A percentile compares a stretch with the other conserved stretches of the same genome.
Evolutionary conservation across 1,284 basidiomycete species (phyloP).

Genomic region (Tilletia horrida): DNA sequence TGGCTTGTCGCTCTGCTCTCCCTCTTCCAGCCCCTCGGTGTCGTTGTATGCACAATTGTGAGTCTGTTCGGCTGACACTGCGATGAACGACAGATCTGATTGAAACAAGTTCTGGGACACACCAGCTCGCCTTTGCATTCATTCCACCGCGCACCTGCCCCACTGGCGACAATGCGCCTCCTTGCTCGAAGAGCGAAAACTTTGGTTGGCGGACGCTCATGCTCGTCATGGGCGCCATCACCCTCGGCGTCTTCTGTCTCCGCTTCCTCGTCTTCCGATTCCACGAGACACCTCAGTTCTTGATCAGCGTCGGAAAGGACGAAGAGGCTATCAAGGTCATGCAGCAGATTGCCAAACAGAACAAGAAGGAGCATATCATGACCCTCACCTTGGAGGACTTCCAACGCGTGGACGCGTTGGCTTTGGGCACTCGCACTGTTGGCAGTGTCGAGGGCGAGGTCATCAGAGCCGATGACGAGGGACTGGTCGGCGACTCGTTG

Average conservation of each 20-base stretch:
- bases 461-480: constrained; percentile 25
- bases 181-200: constrained; percentile 37
- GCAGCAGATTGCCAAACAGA: constrained; percentile 36
- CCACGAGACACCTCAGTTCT: constrained; percentile 47
- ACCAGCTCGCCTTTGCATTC: constrained; percentile 42
- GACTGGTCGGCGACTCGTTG: neutral
- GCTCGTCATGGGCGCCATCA: constrained; percentile 47
- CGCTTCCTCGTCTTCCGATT: constrained; percentile 49
- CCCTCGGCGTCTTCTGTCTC: constrained; percentile 45
- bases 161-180: constrained; percentile 15
- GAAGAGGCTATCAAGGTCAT: constrained; percentile 39
- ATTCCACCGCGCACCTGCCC: constrained; percentile 42
- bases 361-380: constrained; percentile 53
- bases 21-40: constrained; percentile 50
- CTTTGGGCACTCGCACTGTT: neutral
- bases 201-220: constrained; percentile 52
- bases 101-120: constrained; percentile 21
- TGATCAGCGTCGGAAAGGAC: constrained; percentile 42
- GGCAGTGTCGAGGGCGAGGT: constrained; percentile 44
- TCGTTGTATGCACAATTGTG: constrained; percentile 17
- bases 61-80: constrained; percentile 17
- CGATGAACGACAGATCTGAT: no score
- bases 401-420: constrained; percentile 18
- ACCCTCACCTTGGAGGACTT: constrained; percentile 56
- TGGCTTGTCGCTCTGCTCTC: constrained; percentile 42